phyloP scores from a whole-genome alignment of 2,329 filamentous ascomycete genomes.

The Periconia digitata region DNA sequence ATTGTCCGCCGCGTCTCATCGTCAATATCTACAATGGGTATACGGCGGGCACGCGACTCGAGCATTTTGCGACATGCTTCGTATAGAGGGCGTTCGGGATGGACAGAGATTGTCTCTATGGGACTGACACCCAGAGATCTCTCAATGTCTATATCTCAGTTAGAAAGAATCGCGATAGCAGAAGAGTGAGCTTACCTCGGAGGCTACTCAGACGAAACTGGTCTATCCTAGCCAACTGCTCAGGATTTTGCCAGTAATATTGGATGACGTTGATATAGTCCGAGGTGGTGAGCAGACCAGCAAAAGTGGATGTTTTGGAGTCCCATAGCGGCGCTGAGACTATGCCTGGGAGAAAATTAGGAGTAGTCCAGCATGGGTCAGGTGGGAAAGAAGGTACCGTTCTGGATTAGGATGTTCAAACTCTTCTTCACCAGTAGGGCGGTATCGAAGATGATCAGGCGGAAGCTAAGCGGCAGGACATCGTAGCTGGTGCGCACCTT shows the following conservation, averaged over 20 bases:
- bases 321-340: slow-evolving; percentile 98
- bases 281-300: slow-evolving; percentile 89
- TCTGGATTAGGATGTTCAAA: slow-evolving; percentile 90
- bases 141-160: slow-evolving; percentile 74
- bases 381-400: slow-evolving; percentile 62
- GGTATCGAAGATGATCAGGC: slow-evolving; percentile 93
- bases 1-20: slow-evolving; percentile 91
- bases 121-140: slow-evolving; percentile 87
- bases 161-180: background rate
- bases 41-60: slow-evolving; percentile 86
- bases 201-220: slow-evolving; percentile 91
- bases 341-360: slow-evolving; percentile 65
- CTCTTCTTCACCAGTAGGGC: slow-evolving; percentile 96
- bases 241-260: slow-evolving; percentile 97
- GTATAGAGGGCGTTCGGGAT: slow-evolving; percentile 86
- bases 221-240: slow-evolving; percentile 85
- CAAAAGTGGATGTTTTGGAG: slow-evolving; percentile 88
- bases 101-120: slow-evolving; percentile 93
- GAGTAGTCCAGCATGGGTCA: slow-evolving; percentile 2
- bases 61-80: slow-evolving; percentile 95
- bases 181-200: slow-evolving; percentile 62
- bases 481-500: slow-evolving; percentile 97
- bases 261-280: slow-evolving; percentile 99
- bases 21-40: slow-evolving; percentile 89
- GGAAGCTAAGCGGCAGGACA: slow-evolving; percentile 92